Evolutionary conservation across 306 rosid species (phyloP), one percentile per base, ranked within the genome.

Genomic region (Dryas drummondii): DNA sequence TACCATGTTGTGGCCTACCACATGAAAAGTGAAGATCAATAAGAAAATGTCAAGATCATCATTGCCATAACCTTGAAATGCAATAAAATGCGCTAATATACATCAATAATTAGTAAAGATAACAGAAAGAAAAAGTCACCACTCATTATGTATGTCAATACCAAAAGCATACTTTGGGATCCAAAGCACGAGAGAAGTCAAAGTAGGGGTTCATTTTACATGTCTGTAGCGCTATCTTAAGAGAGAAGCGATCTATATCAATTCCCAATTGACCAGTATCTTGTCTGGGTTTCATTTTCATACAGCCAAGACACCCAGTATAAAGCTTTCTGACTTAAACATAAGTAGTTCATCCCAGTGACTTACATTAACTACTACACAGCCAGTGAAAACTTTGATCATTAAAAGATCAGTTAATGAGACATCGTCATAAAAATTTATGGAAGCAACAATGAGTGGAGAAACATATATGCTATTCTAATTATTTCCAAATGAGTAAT

Each of bases 1-100:
- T 91, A 53, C 94, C 97, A 41, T 93, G 98, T 70, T 93, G 98
- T 41, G 98, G 98, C 77, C 98, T 91, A 87, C 82, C 66, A 82
- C 11, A 85, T 17, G 64, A 49, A 41, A 62, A 72, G 72, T 56
- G 67, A 78, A 75, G 37, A n/a, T 58, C 5, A 11, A 12, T 4
- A 32, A 47, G 37, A 48, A 26, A 32, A 4, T 26, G 57, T 59
- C 68, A 59, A 32, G 15, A 15, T 14, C 15, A 2, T 44, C 54
- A 44, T 13, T 45, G 16, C 53, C 41, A 46, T 6, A 71, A 72
- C 32, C 45, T 72, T 46, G n/a, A 5, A 6, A 46, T 26, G 56
- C 57, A 26, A 58, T 55, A 13, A 14, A 22, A 15, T 26, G 56
- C 15, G 41, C 50, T 6, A 48, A 2, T 56, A 12, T 51, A 5